A percentile compares a stretch with the other conserved stretches of the same genome.
phyloP scores from a whole-genome alignment of 1,284 basidiomycete genomes.

The Cystobasidium sp. region DNA sequence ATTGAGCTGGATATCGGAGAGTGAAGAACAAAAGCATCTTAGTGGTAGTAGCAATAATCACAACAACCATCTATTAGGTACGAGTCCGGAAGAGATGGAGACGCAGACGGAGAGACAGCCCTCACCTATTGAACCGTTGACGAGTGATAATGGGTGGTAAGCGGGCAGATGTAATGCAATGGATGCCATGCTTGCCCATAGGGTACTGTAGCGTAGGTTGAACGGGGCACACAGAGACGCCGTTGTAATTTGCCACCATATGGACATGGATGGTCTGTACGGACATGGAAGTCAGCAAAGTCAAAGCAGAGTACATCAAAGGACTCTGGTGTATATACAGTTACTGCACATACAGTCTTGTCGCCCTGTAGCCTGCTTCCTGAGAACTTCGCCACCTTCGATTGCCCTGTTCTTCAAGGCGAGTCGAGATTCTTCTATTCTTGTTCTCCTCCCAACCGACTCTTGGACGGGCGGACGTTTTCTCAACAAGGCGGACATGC shows the following conservation, averaged over 20 bases:
- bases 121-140: neutral
- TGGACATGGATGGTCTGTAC: neutral
- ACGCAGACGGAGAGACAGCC: neutral
- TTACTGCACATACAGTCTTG: no score
- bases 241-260: neutral
- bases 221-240: neutral
- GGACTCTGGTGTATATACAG: no score
- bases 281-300: neutral
- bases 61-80: neutral
- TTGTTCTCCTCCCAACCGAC: constrained; percentile 15
- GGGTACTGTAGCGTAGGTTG: neutral
- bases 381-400: neutral
- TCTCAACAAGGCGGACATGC: neutral
- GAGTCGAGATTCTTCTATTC: neutral
- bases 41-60: neutral
- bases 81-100: neutral
- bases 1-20: constrained; percentile 41
- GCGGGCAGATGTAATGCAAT: neutral
- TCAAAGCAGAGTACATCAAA: neutral
- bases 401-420: neutral
- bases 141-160: constrained; percentile 20
- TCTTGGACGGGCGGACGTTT: neutral
- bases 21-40: constrained; percentile 23
- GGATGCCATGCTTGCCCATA: neutral
- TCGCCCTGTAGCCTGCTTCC: neutral